A percentile compares a stretch with the other conserved stretches of the same genome.
Conservation (phyloP, 306 rosid genomes). For the Quercus robur region DNA sequence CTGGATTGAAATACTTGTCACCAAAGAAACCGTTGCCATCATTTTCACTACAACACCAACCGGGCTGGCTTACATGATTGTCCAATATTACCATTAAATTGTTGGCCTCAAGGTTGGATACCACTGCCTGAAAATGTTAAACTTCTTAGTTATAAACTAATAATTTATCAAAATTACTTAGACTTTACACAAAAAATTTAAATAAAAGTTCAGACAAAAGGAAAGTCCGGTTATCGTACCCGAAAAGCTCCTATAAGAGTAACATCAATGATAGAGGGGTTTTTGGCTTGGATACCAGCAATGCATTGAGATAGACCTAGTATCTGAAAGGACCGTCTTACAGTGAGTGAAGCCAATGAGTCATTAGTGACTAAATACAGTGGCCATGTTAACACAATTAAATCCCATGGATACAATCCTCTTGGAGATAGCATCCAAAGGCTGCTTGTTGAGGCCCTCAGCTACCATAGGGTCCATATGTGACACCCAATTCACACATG, state of each 20-base stretch:
- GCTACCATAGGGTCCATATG: constrained; percentile 77
- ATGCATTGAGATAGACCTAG: constrained; percentile 45
- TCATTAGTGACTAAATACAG: constrained; percentile 48
- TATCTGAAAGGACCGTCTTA: constrained; percentile 61
- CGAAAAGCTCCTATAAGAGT: constrained; percentile 63
- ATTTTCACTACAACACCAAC: constrained; percentile 72
- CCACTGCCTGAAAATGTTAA: constrained; percentile 51
- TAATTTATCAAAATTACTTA: too few species aligned
- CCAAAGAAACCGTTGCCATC: constrained; percentile 85
- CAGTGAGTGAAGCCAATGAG: constrained; percentile 60
- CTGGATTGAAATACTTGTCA: constrained; percentile 60
- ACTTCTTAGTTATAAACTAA: too few species aligned
- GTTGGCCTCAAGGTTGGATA: constrained; percentile 47
- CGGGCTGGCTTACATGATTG: constrained; percentile 71
- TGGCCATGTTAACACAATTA: constrained; percentile 97
- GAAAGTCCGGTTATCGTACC: constrained; percentile 25
- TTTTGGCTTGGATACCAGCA: constrained; percentile 61
- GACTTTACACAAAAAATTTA: too few species aligned
- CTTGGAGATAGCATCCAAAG: constrained; percentile 49
- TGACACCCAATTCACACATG: constrained; percentile 84
- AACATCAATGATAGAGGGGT: constrained; percentile 71
- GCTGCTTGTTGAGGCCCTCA: constrained; percentile 84
- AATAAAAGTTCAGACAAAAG: background rate
- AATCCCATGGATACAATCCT: constrained; percentile 60
- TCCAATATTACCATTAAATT: constrained; percentile 79